These are phyloP conservation scores for Glycyrrhiza uralensis DNA, from an alignment of 306 rosid genomes.

Conservation along the genomic window DNA sequence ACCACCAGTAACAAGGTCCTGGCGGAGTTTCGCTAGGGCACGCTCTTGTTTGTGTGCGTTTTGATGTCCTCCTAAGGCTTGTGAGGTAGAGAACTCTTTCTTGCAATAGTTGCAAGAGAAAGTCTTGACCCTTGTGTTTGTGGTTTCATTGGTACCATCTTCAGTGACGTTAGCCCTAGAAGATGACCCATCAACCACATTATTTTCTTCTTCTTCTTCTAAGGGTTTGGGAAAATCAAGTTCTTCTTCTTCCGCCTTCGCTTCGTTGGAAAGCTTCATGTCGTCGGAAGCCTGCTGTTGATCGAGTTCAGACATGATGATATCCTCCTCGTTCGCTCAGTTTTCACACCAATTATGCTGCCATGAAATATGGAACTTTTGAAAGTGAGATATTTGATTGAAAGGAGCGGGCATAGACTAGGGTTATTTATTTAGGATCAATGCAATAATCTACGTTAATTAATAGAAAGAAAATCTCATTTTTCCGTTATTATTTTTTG, in stretches of 20 bases:
- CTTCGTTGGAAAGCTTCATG: too few species aligned
- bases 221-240: too few species aligned
- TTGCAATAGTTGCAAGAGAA: conserved; percentile 60
- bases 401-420: too few species aligned
- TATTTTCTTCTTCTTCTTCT: too few species aligned
- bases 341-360: too few species aligned
- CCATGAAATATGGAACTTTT: too few species aligned
- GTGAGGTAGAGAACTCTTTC: conserved; percentile 57
- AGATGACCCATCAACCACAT: background rate
- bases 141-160: too few species aligned
- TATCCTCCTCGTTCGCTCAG: background rate
- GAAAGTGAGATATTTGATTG: too few species aligned
- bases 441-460: conserved; percentile 15
- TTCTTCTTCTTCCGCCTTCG: too few species aligned
- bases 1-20: conserved; percentile 17
- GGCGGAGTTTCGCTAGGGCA: conserved; percentile 45
- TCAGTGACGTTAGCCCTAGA: background rate
- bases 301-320: background rate
- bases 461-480: conserved; percentile 35
- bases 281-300: too few species aligned
- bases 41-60: conserved; percentile 78
- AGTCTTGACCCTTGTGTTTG: conserved; percentile 3
- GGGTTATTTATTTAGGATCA: conserved; percentile 36
- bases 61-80: conserved; percentile 78
- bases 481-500: conserved; percentile 23